Percentiles rank a stretch among this genome's conserved stretches.
Conservation (phyloP, 176 grass and related monocot species). For the Pharus latifolius region DNA sequence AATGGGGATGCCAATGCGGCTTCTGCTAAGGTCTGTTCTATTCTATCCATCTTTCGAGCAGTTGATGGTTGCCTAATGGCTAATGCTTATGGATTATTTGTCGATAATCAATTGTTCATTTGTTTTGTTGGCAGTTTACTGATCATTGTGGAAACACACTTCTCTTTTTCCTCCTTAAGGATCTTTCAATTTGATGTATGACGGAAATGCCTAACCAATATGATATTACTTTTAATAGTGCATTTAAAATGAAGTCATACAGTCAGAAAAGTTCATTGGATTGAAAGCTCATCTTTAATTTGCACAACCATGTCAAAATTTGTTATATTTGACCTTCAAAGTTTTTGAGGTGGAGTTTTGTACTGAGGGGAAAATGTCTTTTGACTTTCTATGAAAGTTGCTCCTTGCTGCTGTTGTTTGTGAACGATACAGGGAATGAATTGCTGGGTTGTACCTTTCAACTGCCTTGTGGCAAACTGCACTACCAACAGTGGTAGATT, state of each 20-base stretch:
- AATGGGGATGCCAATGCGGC: conserved; percentile 25
- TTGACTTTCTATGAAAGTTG: neutral
- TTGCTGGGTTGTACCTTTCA: neutral
- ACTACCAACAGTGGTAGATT: neutral
- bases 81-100: neutral
- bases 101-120: neutral
- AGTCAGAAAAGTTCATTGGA: neutral
- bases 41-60: neutral
- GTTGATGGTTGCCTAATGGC: neutral
- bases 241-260: neutral
- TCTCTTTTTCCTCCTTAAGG: neutral
- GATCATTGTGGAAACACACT: neutral
- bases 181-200: neutral
- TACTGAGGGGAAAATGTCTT: neutral
- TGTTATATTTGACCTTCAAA: neutral
- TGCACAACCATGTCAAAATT: neutral
- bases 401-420: neutral
- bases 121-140: neutral
- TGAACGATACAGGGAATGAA: neutral
- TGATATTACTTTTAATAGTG: too few relatives aligned
- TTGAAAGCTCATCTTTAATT: neutral
- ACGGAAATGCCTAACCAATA: neutral
- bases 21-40: conserved; percentile 23
- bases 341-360: neutral
- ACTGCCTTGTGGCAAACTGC: neutral